Conservation (phyloP, 2,329 filamentous ascomycete genomes). For the Aspergillus ochraceus region DNA sequence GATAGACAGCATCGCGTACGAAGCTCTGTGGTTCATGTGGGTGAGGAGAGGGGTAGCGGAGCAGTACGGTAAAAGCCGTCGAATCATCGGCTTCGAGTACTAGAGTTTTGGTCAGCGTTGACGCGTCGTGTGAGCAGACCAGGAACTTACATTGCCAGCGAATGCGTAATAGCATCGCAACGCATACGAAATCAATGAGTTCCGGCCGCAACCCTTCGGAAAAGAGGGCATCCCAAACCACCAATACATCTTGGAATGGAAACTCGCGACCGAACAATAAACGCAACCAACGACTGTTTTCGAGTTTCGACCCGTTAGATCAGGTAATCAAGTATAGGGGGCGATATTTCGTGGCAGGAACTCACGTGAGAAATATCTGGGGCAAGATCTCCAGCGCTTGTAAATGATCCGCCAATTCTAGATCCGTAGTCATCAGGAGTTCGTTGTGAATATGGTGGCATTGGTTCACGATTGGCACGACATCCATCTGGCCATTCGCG, state of each 20-base stretch:
- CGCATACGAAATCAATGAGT: constrained; percentile 85
- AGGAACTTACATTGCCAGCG: constrained; percentile 74
- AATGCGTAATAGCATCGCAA: constrained; percentile 89
- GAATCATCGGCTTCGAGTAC: constrained; percentile 89
- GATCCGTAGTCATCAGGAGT: constrained; percentile 74
- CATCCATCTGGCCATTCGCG: constrained; percentile 47
- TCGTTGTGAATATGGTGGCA: constrained; percentile 86
- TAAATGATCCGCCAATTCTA: constrained; percentile 79
- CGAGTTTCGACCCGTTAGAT: too few relatives aligned
- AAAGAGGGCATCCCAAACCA: constrained; percentile 89
- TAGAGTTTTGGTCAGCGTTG: constrained; percentile 32
- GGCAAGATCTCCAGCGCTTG: constrained; percentile 85
- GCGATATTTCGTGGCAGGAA: constrained; percentile 2
- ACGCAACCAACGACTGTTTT: constrained; percentile 73
- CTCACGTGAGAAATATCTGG: constrained; percentile 91
- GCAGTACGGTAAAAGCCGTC: constrained; percentile 73
- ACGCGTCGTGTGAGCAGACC: constrained; percentile 7
- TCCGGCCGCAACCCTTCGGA: constrained; percentile 78
- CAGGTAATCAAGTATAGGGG: too few relatives aligned
- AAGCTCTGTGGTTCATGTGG: constrained; percentile 73
- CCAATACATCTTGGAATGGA: constrained; percentile 77
- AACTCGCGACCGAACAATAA: constrained; percentile 93
- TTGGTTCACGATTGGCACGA: constrained; percentile 76
- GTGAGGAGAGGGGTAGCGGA: constrained; percentile 75
- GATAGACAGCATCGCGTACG: constrained; percentile 74